These are phyloP conservation scores for Euclidium syriacum DNA, from an alignment of 345 rosid genomes.

Conservation along the genomic window DNA sequence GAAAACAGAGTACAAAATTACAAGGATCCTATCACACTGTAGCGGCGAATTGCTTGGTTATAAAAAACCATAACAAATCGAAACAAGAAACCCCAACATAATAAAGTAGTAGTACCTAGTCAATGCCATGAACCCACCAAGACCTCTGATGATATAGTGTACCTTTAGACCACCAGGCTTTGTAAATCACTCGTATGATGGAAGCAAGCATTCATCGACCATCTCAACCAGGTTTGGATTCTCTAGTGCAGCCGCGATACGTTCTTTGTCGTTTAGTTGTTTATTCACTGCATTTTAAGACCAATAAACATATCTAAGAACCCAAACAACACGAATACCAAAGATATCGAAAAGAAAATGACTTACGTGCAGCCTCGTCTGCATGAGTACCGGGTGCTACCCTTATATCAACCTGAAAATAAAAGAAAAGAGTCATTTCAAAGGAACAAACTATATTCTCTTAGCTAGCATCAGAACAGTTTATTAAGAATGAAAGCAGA, in stretches of 20 bases:
- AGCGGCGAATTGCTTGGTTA: too few species aligned
- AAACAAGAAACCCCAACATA: slow-evolving; percentile 1
- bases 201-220: slow-evolving; percentile 83
- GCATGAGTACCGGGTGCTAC: slow-evolving; percentile 95
- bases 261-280: slow-evolving; percentile 87
- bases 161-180: not conserved
- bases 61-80: too few species aligned
- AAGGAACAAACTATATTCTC: not conserved
- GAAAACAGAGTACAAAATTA: too few species aligned
- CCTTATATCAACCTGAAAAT: slow-evolving; percentile 81
- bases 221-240: slow-evolving; percentile 85
- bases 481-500: not conserved
- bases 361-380: slow-evolving; percentile 81
- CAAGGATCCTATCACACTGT: too few species aligned
- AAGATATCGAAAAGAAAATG: not conserved
- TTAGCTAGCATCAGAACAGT: not conserved
- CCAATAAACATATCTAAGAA: not conserved
- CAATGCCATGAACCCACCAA: too few species aligned
- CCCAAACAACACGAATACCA: not conserved
- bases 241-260: slow-evolving; percentile 93
- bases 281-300: slow-evolving; percentile 64
- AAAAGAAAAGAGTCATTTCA: not conserved
- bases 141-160: too few species aligned
- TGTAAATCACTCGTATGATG: slow-evolving; percentile 46
- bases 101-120: slow-evolving; percentile 1